phyloP scores from a whole-genome alignment of 2,329 filamentous ascomycete species.

The Colletotrichum plurivorum region DNA sequence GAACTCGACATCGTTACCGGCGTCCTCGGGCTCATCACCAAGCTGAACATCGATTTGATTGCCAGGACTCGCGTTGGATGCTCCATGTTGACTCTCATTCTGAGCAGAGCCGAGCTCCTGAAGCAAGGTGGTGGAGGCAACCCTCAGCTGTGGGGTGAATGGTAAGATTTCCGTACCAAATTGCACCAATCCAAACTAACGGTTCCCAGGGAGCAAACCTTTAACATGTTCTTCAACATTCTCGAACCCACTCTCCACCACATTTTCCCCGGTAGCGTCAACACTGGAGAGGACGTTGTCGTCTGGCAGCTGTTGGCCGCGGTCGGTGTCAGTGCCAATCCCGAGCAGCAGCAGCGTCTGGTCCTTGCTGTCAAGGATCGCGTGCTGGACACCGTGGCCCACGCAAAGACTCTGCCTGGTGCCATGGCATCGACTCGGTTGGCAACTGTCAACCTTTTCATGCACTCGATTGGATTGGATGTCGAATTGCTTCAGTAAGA shows the following conservation, averaged over 20 bases:
- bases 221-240: conserved; percentile 88
- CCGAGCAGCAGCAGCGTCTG: conserved; percentile 94
- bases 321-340: conserved; percentile 92
- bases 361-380: conserved; percentile 98
- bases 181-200: conserved; percentile 4
- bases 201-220: conserved; percentile 75
- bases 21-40: conserved; percentile 86
- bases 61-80: conserved; percentile 90
- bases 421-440: conserved; percentile 88
- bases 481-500: conserved; percentile 77
- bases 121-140: conserved; percentile 83
- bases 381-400: conserved; percentile 93
- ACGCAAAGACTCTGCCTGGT: conserved; percentile 89
- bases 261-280: conserved; percentile 93
- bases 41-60: conserved; percentile 86
- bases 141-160: conserved; percentile 84
- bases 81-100: conserved; percentile 91
- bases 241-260: conserved; percentile 87
- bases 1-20: conserved; percentile 92
- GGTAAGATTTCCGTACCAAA: conserved; percentile 63
- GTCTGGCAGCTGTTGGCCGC: conserved; percentile 98
- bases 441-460: conserved; percentile 96
- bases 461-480: conserved; percentile 98
- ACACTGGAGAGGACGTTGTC: conserved; percentile 92
- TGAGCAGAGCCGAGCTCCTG: conserved; percentile 93